Evolutionary conservation across 768 basidiomycete species (phyloP).

Genomic region (Mycena kentingensis): DNA sequence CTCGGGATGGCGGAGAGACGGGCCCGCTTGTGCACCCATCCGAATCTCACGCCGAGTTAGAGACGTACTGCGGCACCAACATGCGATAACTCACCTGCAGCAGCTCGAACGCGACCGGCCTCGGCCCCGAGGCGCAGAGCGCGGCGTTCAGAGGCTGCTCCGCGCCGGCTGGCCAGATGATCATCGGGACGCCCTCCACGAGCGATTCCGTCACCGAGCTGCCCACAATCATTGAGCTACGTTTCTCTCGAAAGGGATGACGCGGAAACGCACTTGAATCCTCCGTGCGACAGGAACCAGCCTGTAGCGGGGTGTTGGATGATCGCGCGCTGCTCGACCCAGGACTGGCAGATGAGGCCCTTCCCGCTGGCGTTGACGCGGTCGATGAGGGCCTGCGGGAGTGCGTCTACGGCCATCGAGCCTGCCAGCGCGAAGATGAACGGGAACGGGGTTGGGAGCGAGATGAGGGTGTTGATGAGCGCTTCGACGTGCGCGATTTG

Average conservation of each 20-base stretch:
- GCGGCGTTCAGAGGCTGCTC: conserved; percentile 12
- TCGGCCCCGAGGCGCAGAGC: conserved; percentile 6
- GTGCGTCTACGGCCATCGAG: neutral
- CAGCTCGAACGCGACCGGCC: conserved; percentile 10
- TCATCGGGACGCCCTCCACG: conserved; percentile 9
- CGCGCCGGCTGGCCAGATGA: conserved; percentile 8
- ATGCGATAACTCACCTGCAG: conserved; percentile 1
- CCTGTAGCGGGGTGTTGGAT: conserved; percentile 2
- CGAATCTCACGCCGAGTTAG: neutral
- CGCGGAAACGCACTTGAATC: conserved; percentile 2
- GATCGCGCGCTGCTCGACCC: conserved; percentile 6
- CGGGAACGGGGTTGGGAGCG: conserved; percentile 1
- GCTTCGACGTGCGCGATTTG: conserved; percentile 3
- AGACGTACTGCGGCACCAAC: neutral
- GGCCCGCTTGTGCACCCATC: neutral
- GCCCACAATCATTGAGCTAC: neutral
- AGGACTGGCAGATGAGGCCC: conserved; percentile 8
- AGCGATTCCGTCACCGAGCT: conserved; percentile 10
- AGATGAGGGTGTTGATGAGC: conserved; percentile 2
- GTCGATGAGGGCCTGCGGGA: conserved; percentile 1
- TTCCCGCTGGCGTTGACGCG: conserved; percentile 9
- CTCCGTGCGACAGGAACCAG: conserved; percentile 11
- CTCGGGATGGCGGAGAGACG: neutral
- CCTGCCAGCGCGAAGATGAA: conserved; percentile 7
- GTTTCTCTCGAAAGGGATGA: neutral